A percentile compares a stretch with the other conserved stretches of the same genome.
phyloP scores from a whole-genome alignment of 768 basidiomycete genomes.

The Boletus pseudo-olivaceus region DNA sequence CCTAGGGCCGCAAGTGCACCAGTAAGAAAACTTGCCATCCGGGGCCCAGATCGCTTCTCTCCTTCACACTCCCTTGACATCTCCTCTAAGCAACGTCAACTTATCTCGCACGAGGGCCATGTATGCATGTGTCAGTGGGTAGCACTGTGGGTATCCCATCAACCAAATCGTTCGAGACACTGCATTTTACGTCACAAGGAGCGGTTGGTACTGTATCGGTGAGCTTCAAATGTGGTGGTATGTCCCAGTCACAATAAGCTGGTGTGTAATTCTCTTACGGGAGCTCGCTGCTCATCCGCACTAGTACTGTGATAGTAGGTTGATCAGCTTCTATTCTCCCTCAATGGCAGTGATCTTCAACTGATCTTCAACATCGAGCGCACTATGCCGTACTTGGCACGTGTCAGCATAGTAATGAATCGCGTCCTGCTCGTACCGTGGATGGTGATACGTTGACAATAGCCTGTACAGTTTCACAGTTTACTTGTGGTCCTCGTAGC shows the following conservation, averaged over 20 bases:
- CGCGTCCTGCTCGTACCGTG: background rate
- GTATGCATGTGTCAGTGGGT: constrained; percentile 4
- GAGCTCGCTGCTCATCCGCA: constrained; percentile 1
- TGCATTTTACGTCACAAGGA: constrained; percentile 20
- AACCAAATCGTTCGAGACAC: constrained; percentile 1
- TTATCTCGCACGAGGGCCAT: background rate
- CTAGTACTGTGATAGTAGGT: background rate
- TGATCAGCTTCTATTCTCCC: constrained; percentile 26
- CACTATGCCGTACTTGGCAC: constrained; percentile 15
- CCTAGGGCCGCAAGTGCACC: background rate
- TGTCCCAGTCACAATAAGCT: background rate
- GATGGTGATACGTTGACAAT: too few relatives aligned
- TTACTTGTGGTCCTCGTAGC: background rate
- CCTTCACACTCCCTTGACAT: constrained; percentile 6
- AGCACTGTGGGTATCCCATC: constrained; percentile 1
- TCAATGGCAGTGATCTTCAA: constrained; percentile 28
- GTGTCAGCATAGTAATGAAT: constrained; percentile 6
- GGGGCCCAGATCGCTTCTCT: background rate
- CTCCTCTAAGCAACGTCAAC: background rate
- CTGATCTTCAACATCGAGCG: constrained; percentile 21
- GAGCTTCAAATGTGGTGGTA: background rate
- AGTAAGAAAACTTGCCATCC: background rate
- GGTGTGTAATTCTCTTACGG: background rate
- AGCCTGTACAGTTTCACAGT: too few relatives aligned
- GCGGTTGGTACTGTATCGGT: background rate